These are phyloP conservation scores for Mortierella sp. DNA, from an alignment of 371 early-diverging fungal genomes.

Conservation along the genomic window DNA sequence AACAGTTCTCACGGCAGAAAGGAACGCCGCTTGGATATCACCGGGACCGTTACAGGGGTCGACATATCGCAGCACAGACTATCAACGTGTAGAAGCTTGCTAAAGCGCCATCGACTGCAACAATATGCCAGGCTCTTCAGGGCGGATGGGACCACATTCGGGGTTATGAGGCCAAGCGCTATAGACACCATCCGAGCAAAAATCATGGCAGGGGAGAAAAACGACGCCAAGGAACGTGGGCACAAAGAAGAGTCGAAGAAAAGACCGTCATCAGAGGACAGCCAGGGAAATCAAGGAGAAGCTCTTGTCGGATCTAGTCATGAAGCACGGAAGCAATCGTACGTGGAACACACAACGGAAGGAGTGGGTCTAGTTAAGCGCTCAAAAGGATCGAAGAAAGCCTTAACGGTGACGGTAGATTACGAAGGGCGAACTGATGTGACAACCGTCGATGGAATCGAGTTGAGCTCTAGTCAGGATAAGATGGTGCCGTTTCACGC, in stretches of 20 bases:
- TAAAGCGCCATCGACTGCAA: conserved; percentile 74
- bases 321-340: conserved; percentile 14
- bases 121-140: conserved; percentile 70
- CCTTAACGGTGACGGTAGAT: not conserved
- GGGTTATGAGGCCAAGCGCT: conserved; percentile 74
- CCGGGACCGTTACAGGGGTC: conserved; percentile 92
- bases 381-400: conserved; percentile 10
- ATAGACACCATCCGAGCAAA: conserved; percentile 58
- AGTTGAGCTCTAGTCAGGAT: conserved; percentile 10
- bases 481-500: conserved; percentile 82
- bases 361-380: conserved; percentile 24
- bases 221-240: not conserved
- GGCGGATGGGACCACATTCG: conserved; percentile 87
- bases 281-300: not conserved
- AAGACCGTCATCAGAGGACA: conserved; percentile 15
- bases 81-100: conserved; percentile 72
- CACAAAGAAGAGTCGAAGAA: conserved; percentile 1
- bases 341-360: conserved; percentile 13
- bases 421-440: not conserved
- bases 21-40: conserved; percentile 35
- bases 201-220: conserved; percentile 32
- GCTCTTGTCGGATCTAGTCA: not conserved
- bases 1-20: conserved; percentile 30
- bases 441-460: conserved; percentile 15
- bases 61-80: conserved; percentile 83